Percentiles rank a stretch among this genome's conserved stretches.
phyloP scores from a whole-genome alignment of 2,329 filamentous ascomycete species.

The Amauroascus niger region DNA sequence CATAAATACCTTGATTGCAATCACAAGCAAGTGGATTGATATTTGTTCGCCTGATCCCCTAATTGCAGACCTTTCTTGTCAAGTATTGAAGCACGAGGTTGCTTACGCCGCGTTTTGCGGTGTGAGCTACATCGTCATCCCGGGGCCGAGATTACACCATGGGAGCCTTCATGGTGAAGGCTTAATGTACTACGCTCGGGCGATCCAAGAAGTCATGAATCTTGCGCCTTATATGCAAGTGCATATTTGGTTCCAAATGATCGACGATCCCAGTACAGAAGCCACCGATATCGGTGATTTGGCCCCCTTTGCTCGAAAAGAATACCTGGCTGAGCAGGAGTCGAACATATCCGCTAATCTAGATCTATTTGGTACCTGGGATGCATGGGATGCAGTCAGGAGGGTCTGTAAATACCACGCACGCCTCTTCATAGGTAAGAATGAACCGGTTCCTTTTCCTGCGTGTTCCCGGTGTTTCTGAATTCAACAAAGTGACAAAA shows the following conservation, averaged over 20 bases:
- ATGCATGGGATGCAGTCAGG: slow-evolving; percentile 84
- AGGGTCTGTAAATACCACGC: slow-evolving; percentile 75
- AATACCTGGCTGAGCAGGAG: slow-evolving; percentile 28
- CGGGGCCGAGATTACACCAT: slow-evolving; percentile 61
- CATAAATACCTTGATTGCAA: slow-evolving; percentile 64
- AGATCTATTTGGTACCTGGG: slow-evolving; percentile 75
- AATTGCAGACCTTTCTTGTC: slow-evolving; percentile 75
- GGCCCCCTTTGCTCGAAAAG: slow-evolving; percentile 34
- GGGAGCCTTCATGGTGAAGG: slow-evolving; percentile 42
- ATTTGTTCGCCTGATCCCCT: slow-evolving; percentile 71
- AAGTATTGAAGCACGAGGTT: slow-evolving; percentile 82
- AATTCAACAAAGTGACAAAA: not conserved
- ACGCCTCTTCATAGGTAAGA: slow-evolving; percentile 74
- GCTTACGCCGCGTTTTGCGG: slow-evolving; percentile 95
- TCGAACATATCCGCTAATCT: slow-evolving; percentile 40
- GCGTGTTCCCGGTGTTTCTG: not conserved
- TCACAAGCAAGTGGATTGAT: slow-evolving; percentile 88
- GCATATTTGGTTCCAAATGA: slow-evolving; percentile 74
- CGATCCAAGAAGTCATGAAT: slow-evolving; percentile 67
- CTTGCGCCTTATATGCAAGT: slow-evolving; percentile 69
- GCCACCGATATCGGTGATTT: slow-evolving; percentile 38
- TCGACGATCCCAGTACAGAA: slow-evolving; percentile 56
- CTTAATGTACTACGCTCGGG: slow-evolving; percentile 67
- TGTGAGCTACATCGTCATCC: slow-evolving; percentile 69
- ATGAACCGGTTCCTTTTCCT: slow-evolving; percentile 8